These are phyloP conservation scores for Tricholoma hemisulphureum DNA, from an alignment of 768 basidiomycete species.

Conservation along the genomic window DNA sequence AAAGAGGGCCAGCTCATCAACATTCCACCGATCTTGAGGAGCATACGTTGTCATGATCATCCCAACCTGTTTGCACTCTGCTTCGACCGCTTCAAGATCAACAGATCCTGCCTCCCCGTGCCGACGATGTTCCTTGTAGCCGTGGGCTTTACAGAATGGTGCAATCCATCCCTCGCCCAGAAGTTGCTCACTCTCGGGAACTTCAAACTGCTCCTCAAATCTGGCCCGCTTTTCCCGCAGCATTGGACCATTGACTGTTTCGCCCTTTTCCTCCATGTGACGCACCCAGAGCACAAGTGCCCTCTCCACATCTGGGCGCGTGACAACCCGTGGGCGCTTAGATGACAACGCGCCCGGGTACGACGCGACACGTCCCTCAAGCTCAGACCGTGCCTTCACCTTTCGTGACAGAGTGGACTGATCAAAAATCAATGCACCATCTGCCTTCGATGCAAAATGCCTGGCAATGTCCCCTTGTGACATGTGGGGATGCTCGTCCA, in stretches of 20 bases:
- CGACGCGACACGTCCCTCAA: conserved; percentile 8
- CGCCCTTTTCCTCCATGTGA: conserved; percentile 25
- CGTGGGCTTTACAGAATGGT: conserved; percentile 21
- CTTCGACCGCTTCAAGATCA: neutral
- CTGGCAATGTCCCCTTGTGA: conserved; percentile 17
- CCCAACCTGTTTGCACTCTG: conserved; percentile 14
- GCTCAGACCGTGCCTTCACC: conserved; percentile 1
- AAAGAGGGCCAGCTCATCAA: conserved; percentile 8
- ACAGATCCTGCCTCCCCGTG: neutral
- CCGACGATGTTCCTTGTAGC: neutral
- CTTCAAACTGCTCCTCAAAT: conserved; percentile 26
- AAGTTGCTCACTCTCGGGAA: conserved; percentile 25
- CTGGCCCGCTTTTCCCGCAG: conserved; percentile 19
- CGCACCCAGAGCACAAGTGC: conserved; percentile 36
- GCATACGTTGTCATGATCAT: conserved; percentile 10
- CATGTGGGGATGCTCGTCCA: conserved; percentile 4
- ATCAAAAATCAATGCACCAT: conserved; percentile 20
- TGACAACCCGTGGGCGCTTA: conserved; percentile 30
- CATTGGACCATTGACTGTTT: conserved; percentile 26
- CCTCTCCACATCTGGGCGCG: conserved; percentile 31
- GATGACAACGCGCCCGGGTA: conserved; percentile 25
- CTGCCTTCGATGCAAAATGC: conserved; percentile 19
- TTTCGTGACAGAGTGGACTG: too few species aligned
- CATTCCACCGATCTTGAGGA: conserved; percentile 23
- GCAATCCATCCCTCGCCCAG: conserved; percentile 23